Base-by-base conservation (phyloP, 768 basidiomycete genomes). In the Xerocomellus amylosporus region DNA sequence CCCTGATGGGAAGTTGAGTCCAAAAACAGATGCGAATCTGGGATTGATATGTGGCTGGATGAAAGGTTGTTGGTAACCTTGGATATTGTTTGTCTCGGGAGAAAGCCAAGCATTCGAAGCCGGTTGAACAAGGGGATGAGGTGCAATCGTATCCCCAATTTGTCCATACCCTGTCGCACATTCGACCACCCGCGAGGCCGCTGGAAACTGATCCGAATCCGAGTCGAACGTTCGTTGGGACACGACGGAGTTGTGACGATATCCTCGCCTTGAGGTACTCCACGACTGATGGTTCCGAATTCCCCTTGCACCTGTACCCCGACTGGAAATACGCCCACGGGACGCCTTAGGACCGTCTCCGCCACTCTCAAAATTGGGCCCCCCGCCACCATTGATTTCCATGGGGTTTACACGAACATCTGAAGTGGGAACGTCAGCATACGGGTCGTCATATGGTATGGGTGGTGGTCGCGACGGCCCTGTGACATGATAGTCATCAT, bases 21-120 rank as follows among this genome's bases (percentile, higher is more conserved):
- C 86, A 58, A 89, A 87, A 28, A 73, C 73, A 31, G 81, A 79
- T 14, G 88, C 87, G 69, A 92, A 91, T 12, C 85, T 79, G 9
- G 90, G 90, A 61, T 92, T 91, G 54, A 92, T 91, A 63, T 92
- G 90, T 7, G 90, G 90, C 59, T 90, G 87, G n/a, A 90, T 75
- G 64, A 75, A 65, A 30, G 63, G 57, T 43, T 65, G 70, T 17
- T 45, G 43, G 22, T 64, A 67, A 49, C 52, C 51, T 46, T 60
- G 53, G 8, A 56, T 43, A 41, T 39, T 46, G 33, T 39, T 58
- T 22, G 37, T 28, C 31, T 45, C 59, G 2, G 58, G 57, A 53
- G 55, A 58, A 30, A 50, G n/a, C 69, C 65, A 69, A 13, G 60
- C 19, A 45, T 51, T 48, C 20, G 57, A 48, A 47, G 52, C 17